These are phyloP conservation scores for Torulaspora quercuum DNA, from an alignment of 805 yeast species.

Conservation along the genomic window DNA sequence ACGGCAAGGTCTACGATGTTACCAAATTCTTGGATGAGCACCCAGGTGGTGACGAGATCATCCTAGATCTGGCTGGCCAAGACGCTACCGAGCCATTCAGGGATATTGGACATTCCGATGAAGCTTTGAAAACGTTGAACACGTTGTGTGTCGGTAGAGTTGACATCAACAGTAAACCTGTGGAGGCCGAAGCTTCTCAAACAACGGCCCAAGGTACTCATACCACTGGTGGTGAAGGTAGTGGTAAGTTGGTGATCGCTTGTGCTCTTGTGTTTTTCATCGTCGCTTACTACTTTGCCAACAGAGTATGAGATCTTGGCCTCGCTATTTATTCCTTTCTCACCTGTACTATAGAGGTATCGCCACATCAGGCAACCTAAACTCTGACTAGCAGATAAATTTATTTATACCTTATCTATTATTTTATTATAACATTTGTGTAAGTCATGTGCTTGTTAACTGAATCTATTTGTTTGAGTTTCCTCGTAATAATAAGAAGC, in stretches of 20 bases:
- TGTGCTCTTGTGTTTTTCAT: conserved; percentile 53
- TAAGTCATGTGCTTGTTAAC: conserved; percentile 11
- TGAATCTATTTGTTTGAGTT: too few species aligned
- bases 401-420: conserved; percentile 10
- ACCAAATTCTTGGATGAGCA: conserved; percentile 54
- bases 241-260: conserved; percentile 77
- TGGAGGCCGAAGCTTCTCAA: conserved; percentile 27
- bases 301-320: conserved; percentile 4
- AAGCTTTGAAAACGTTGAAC: conserved; percentile 75
- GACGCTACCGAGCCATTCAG: conserved; percentile 82
- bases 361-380: background rate
- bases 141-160: conserved; percentile 73
- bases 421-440: background rate
- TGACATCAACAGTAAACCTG: conserved; percentile 55
- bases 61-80: conserved; percentile 73
- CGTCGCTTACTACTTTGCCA: conserved; percentile 29
- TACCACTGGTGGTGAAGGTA: conserved; percentile 56
- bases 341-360: conserved; percentile 5
- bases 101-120: conserved; percentile 97
- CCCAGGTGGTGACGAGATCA: conserved; percentile 82
- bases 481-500: too few species aligned
- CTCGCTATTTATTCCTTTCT: conserved; percentile 1
- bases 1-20: conserved; percentile 82
- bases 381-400: conserved; percentile 7
- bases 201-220: conserved; percentile 37